Evolutionary conservation across 768 basidiomycete genomes (phyloP), one percentile per base, ranked within the genome.

Genomic region (Pluteus cervinus): DNA sequence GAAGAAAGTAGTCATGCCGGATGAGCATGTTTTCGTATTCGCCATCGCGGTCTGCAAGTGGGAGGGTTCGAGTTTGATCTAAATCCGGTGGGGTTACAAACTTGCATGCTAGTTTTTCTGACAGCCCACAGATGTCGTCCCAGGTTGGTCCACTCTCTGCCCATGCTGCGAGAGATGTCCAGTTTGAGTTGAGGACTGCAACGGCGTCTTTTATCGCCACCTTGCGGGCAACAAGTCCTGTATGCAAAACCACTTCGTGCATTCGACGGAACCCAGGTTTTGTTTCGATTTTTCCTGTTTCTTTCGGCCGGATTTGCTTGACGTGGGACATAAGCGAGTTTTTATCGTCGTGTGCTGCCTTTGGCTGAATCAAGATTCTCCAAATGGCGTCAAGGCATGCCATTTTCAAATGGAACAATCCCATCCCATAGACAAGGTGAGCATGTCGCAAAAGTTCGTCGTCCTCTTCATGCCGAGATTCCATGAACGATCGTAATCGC

Each of bases 251-350:
- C 1, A 62, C 29, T 21, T 67, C 48, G 28, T 69, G 65, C 52
- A 62, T 66, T 3, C 46, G 29, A 0, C 52, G 47, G 41, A 67
- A 68, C 1, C 55, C 56, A 0, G 62, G 65, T n/a, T 62, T 60
- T 2, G 47, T 25, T 8, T 30, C 45, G 33, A 60, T 55, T 25
- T 56, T 63, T 0, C 47, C 52, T 1, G 51, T 62, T 41, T 65
- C 56, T 14, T 53, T 50, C 4, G 58, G 62, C 0, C 51, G 52
- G 3, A 63, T 24, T 0, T 35, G 17, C 4, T 31, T 44, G 6
- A 61, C 42, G 30, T 53, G 47, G 5, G 42, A 15, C 22, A 57
- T 47, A 0, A 61, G 30, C 16, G 49, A 37, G 12, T 30, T 53
- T 6, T 14, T 3, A 31, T 56, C 51, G 12, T 49, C 40, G 5